Evolutionary conservation across 2,329 filamentous ascomycete species (phyloP).

Genomic region (Sporothrix brasiliensis): DNA sequence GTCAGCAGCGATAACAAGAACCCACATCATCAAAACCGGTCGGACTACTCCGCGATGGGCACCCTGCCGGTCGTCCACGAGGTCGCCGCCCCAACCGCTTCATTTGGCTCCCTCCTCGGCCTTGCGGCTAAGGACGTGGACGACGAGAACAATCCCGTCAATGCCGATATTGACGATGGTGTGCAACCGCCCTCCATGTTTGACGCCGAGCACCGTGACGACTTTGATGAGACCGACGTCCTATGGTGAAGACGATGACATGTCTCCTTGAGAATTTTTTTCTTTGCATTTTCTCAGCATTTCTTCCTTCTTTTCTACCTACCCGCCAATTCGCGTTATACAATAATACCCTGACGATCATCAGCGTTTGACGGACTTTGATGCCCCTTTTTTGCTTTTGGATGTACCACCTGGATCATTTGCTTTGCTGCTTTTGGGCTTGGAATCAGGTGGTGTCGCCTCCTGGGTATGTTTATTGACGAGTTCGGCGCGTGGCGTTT

Average conservation of each 20-base stretch:
- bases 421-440: background rate
- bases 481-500: slow-evolving; percentile 3
- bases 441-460: background rate
- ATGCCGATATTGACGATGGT: slow-evolving; percentile 9
- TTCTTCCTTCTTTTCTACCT: slow-evolving; percentile 24
- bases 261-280: background rate
- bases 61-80: background rate
- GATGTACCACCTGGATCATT: slow-evolving; percentile 1
- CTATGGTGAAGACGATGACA: background rate
- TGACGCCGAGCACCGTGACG: background rate
- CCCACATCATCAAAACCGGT: background rate
- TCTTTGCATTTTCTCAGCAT: slow-evolving; percentile 6
- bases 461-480: slow-evolving; percentile 4
- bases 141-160: background rate
- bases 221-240: background rate
- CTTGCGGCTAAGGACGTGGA: background rate
- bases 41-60: background rate
- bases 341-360: slow-evolving; percentile 12
- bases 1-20: slow-evolving; percentile 10
- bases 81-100: background rate
- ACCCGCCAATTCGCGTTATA: slow-evolving; percentile 31
- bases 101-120: background rate
- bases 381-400: background rate
- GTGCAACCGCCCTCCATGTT: slow-evolving; percentile 25
- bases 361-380: background rate